Base-by-base conservation (phyloP, 495 filamentous ascomycete genomes). In the Baudoinia panamericana region DNA sequence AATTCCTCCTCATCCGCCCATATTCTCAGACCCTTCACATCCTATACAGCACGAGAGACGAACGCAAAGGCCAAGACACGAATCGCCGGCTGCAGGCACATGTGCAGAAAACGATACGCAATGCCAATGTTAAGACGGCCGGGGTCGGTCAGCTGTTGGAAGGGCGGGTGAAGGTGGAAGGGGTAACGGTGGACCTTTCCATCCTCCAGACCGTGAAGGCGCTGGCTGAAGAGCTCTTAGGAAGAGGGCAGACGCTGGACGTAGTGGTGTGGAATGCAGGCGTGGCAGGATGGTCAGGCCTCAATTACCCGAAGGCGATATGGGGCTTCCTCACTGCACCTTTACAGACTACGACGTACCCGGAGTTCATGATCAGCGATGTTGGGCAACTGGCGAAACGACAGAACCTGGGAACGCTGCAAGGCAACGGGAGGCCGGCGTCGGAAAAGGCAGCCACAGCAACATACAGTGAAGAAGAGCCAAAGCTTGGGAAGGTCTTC, bases 251-350 rank as follows among this genome's bases (percentile, higher is more conserved):
- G 11, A 78, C 78, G 51, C 68, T 97, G 42, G 84, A 96, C 56
- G 69, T 70, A 4, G 68, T 84, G 7, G 68, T 96, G 30, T 76
- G 86, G 57, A 94, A 94, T 60, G 90, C 90, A 17, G 92, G 87
- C 2, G 71, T 83, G 19, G 87, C 86, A n/a, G 82, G 82, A 8
- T 88, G 82, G 76, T 71, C 62, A 6, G 82, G 80, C n/a, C 55
- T 94, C 26, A 59, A 85, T 59, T 96, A 82, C 82, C 56, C 64
- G 19, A 38, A 40, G 13, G 71, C 79, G 9, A 61, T 73, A 41
- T 75, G 69, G 63, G 63, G 61, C 18, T 57, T 86, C 15, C 43
- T 76, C 30, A 76, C 70, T n/a, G 74, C 84, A 39, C 63, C 79
- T 38, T 55, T 80, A 10, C 65, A 80, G 37, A 64, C 75, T 2